Base-by-base conservation (phyloP, 495 filamentous ascomycete genomes). In the Delitschia confertaspora region DNA sequence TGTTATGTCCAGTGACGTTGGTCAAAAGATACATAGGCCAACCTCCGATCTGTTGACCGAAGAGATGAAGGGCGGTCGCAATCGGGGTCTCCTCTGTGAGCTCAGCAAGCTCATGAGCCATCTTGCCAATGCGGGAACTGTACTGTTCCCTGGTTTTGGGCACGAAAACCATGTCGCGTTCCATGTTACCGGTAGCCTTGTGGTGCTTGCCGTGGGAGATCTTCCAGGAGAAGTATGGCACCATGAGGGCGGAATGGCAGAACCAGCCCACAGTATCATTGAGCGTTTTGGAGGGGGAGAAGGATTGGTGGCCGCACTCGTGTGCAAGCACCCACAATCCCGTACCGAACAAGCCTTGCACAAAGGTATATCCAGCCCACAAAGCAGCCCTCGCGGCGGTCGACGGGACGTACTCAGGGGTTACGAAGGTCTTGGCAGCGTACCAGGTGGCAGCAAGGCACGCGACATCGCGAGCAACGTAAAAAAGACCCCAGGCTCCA, bases 81-180 rank as follows among this genome's bases (percentile, higher is more conserved):
- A 94, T 82, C 34, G 91, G 91, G 6, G 89, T 93, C 69, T 98
- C 91, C 77, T 98, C 91, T 51, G 80, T 77, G 40, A 95, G 71
- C 67, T 98, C 91, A 33, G 73, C 61, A 38, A 98, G 64, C 61
- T 95, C 85, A 60, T 94, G 82, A 38, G 74, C 66, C 41, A 85
- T 50, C 47, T 69, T 71, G 55, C 85, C 85, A 45, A 85, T 49
- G 32, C 78, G 77, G 36, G 70, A 74, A 23, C 84, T 83, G 53
- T 81, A 83, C 60, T 80, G 62, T 35, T 85, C 74, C 25, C 87
- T 77, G 44, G 84, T 87, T 69, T 82, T 85, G 25, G 91, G 91
- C 2, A 94, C 72, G 68, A 95, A 95, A 45, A 95, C 91, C 87
- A 95, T 95, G 66, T 98, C 91, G 54, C 88, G 84, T 62, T 89